These are phyloP conservation scores for Apiospora hydei DNA, from an alignment of 2,329 filamentous ascomycete genomes.

Conservation along the genomic window DNA sequence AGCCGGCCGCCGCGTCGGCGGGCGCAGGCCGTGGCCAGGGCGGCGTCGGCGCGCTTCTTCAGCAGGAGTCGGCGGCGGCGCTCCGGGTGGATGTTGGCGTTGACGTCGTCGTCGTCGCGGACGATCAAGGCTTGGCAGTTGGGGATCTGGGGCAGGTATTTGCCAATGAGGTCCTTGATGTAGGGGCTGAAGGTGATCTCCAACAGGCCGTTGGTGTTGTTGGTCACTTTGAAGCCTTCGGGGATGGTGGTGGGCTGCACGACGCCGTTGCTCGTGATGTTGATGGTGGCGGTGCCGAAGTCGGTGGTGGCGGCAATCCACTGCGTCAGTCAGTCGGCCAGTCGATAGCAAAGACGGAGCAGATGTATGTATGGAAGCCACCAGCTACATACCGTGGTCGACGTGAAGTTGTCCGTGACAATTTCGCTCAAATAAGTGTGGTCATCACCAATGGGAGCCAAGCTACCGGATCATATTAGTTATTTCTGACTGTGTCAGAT, in stretches of 20 bases:
- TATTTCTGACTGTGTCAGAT: too few relatives aligned
- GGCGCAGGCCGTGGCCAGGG: not conserved
- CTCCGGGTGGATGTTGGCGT: not conserved
- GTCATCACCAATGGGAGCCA: not conserved
- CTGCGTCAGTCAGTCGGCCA: not conserved
- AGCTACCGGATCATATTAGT: not conserved
- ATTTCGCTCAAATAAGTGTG: not conserved
- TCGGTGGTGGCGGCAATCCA: slow-evolving; percentile 1
- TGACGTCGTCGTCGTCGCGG: not conserved
- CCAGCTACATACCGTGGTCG: not conserved
- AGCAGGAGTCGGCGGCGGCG: not conserved
- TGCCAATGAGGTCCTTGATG: not conserved
- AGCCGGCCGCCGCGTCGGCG: not conserved
- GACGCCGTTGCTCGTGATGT: not conserved
- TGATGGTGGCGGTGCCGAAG: slow-evolving; percentile 5
- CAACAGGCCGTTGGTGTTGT: not conserved
- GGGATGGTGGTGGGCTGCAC: not conserved
- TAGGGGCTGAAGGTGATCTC: slow-evolving; percentile 3
- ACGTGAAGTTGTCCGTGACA: not conserved
- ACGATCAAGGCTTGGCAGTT: not conserved
- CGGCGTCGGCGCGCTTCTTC: not conserved
- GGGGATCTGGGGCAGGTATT: not conserved
- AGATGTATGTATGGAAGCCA: too few relatives aligned
- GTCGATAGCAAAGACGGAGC: not conserved
- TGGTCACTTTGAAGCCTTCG: not conserved